Percentiles rank a stretch among this genome's conserved stretches.
Conservation (phyloP, 805 yeast species). For the Yamadazyma laniorum region DNA sequence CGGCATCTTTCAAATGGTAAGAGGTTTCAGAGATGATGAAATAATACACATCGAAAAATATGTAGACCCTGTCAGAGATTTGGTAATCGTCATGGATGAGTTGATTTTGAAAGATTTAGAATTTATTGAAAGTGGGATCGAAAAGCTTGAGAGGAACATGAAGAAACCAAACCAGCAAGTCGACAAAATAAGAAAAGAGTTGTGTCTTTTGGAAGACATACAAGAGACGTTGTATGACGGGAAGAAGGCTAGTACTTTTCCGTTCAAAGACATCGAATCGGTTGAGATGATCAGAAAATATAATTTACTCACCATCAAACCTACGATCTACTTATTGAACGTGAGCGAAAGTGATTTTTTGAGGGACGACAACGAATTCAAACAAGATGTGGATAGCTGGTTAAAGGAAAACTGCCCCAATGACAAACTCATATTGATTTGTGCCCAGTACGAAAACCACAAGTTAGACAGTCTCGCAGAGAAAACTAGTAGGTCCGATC, state of each 20-base stretch:
- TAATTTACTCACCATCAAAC: constrained; percentile 82
- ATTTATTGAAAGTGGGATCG: constrained; percentile 52
- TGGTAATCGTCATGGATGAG: constrained; percentile 63
- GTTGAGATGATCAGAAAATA: constrained; percentile 65
- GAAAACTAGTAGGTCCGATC: constrained; percentile 17
- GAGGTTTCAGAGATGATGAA: constrained; percentile 63
- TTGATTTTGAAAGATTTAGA: constrained; percentile 59
- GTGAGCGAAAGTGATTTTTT: constrained; percentile 69
- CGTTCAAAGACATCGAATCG: constrained; percentile 61
- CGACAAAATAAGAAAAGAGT: constrained; percentile 24
- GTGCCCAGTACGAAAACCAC: constrained; percentile 51
- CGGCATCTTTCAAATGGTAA: constrained; percentile 66
- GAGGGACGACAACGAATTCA: constrained; percentile 49
- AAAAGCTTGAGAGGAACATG: constrained; percentile 25
- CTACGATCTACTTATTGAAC: constrained; percentile 76
- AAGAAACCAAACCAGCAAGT: constrained; percentile 30
- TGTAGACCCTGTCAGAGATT: constrained; percentile 64
- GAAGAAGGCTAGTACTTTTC: constrained; percentile 55
- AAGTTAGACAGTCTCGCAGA: constrained; percentile 22
- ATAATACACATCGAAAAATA: constrained; percentile 58
- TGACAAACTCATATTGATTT: constrained; percentile 34
- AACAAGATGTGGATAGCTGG: constrained; percentile 60
- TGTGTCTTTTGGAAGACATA: constrained; percentile 30
- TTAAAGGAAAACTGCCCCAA: constrained; percentile 63
- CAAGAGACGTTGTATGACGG: constrained; percentile 45